These are phyloP conservation scores for Botryosphaeria dothidea DNA, from an alignment of 2,329 filamentous ascomycete species.

Conservation along the genomic window DNA sequence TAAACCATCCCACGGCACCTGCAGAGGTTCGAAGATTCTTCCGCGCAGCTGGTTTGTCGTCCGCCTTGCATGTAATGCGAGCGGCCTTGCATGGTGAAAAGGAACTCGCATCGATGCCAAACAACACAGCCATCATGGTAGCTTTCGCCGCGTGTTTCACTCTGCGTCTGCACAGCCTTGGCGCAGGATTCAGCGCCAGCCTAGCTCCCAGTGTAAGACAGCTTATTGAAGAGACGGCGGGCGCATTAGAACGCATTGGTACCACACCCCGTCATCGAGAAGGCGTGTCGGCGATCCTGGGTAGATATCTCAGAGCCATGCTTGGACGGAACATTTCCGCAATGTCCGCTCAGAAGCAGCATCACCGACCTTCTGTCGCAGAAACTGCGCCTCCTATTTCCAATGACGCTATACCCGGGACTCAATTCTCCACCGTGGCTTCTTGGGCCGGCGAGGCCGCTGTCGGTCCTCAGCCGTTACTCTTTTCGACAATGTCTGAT, in stretches of 20 bases:
- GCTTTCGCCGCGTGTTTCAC: slow-evolving; percentile 69
- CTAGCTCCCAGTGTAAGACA: slow-evolving; percentile 51
- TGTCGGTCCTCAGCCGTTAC: slow-evolving; percentile 54
- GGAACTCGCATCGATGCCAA: slow-evolving; percentile 72
- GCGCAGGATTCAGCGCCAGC: slow-evolving; percentile 36
- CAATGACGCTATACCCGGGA: slow-evolving; percentile 17
- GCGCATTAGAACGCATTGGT: slow-evolving; percentile 69
- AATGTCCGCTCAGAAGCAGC: slow-evolving; percentile 37
- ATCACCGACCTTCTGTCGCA: slow-evolving; percentile 10
- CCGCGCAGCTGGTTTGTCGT: slow-evolving; percentile 69
- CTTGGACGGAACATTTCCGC: slow-evolving; percentile 16
- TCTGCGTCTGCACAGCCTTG: slow-evolving; percentile 51
- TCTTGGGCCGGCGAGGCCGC: slow-evolving; percentile 23
- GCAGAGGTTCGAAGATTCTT: slow-evolving; percentile 72
- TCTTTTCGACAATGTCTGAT: slow-evolving; percentile 70
- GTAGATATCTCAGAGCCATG: slow-evolving; percentile 51
- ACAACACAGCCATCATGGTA: slow-evolving; percentile 78
- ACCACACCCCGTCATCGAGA: slow-evolving; percentile 66
- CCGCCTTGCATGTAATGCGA: slow-evolving; percentile 72
- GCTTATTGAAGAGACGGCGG: slow-evolving; percentile 63
- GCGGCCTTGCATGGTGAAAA: slow-evolving; percentile 71
- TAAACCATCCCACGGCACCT: slow-evolving; percentile 72
- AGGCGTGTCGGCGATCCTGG: slow-evolving; percentile 64
- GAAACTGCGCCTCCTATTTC: background rate
- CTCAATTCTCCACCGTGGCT: slow-evolving; percentile 16